Percentiles rank a stretch among this genome's conserved stretches.
phyloP scores from a whole-genome alignment of 139 green algal species.

The Diplosphaera chodatii region DNA sequence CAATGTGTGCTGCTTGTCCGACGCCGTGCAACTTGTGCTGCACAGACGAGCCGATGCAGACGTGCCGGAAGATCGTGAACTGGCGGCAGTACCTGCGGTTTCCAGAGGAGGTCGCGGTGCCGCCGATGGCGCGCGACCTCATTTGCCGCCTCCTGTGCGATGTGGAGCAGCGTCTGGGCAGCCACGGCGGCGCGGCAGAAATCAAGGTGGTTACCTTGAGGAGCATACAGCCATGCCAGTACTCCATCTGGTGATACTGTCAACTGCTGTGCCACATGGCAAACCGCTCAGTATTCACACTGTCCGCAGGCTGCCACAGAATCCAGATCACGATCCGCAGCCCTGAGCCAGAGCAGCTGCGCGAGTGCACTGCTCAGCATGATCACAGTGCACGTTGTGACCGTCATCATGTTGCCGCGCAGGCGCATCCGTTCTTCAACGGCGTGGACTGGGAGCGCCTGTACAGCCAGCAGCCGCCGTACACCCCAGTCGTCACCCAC shows the following conservation, averaged over 20 bases:
- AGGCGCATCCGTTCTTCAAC: slow-evolving; percentile 87
- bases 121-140: slow-evolving; percentile 58
- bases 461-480: slow-evolving; percentile 60
- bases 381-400: no score
- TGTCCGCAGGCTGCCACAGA: no score
- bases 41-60: slow-evolving; percentile 85
- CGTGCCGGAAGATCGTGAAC: slow-evolving; percentile 92
- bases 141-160: slow-evolving; percentile 92
- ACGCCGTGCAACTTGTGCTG: no score
- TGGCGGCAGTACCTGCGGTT: slow-evolving; percentile 89
- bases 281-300: no score
- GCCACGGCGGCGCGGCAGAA: slow-evolving; percentile 45
- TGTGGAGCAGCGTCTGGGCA: slow-evolving; percentile 87
- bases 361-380: no score
- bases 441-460: slow-evolving; percentile 80
- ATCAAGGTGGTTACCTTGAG: slow-evolving; percentile 42
- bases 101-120: slow-evolving; percentile 58
- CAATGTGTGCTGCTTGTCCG: no score
- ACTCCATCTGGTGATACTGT: no score
- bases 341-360: no score
- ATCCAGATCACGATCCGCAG: no score
- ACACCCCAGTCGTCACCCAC: slow-evolving; percentile 69
- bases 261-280: no score
- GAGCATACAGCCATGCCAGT: not conserved
- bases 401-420: slow-evolving; percentile 5